A percentile compares a stretch with the other conserved stretches of the same genome.
Evolutionary conservation across 306 rosid genomes (phyloP).

Genomic region (Acacia confusa): DNA sequence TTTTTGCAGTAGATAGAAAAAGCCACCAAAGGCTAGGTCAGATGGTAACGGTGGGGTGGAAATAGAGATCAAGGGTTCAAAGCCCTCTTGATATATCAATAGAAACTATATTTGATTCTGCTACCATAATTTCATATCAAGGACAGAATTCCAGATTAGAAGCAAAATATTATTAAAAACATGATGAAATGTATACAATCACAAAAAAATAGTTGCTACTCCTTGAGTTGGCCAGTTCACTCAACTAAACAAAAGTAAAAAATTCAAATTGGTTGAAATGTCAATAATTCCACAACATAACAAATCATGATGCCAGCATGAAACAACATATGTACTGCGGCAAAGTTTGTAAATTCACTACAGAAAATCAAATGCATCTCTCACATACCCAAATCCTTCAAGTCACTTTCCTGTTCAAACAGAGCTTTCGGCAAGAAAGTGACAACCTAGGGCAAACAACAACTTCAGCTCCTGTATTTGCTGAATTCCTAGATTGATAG

Average conservation of each 20-base stretch:
- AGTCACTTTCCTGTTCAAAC: constrained; percentile 84
- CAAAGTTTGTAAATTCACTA: not conserved
- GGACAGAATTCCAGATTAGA: constrained; percentile 16
- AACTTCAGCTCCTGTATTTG: not conserved
- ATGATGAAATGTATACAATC: not conserved
- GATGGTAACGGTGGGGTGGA: not conserved
- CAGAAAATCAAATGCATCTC: constrained; percentile 24
- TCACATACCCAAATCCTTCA: constrained; percentile 24
- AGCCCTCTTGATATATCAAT: not conserved
- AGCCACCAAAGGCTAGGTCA: not conserved
- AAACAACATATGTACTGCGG: constrained; percentile 11
- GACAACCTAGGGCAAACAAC: constrained; percentile 28
- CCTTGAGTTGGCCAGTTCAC: constrained; percentile 5
- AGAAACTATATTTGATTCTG: constrained; percentile 17
- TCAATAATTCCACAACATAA: constrained; percentile 9
- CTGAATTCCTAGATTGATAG: constrained; percentile 3
- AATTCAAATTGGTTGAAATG: not conserved
- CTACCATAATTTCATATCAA: constrained; percentile 15
- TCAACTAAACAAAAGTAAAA: not conserved
- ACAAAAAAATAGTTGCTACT: not conserved
- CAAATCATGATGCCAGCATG: constrained; percentile 9
- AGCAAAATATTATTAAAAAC: not conserved
- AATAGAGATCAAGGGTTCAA: not conserved
- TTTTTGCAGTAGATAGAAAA: not conserved
- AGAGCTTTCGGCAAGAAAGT: constrained; percentile 92